Percentiles rank a stretch among this genome's conserved stretches.
phyloP scores from a whole-genome alignment of 768 basidiomycete species.

The Boletus pseudopeckii region DNA sequence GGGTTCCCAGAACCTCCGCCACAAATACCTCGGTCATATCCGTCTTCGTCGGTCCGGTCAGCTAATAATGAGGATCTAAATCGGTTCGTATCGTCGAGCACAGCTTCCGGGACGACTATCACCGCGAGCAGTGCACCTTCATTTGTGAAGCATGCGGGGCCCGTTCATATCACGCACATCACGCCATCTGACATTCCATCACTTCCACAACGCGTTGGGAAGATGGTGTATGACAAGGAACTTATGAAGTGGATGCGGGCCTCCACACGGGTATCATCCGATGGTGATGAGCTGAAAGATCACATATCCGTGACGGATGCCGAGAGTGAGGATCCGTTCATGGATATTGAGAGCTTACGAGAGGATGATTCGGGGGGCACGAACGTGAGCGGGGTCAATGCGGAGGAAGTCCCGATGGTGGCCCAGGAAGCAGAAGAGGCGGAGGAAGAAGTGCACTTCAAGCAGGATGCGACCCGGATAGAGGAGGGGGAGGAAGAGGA shows the following conservation, averaged over 20 bases:
- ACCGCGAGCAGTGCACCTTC: constrained; percentile 73
- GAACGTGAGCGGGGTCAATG: background rate
- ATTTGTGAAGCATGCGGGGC: constrained; percentile 80
- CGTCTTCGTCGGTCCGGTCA: constrained; percentile 49
- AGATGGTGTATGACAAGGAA: constrained; percentile 83
- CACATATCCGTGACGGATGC: constrained; percentile 35
- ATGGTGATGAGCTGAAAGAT: constrained; percentile 29
- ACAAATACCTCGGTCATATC: constrained; percentile 36
- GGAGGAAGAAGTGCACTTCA: constrained; percentile 15
- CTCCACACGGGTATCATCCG: constrained; percentile 35
- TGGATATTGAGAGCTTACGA: constrained; percentile 82
- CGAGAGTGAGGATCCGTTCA: constrained; percentile 85
- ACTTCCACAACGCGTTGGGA: constrained; percentile 76
- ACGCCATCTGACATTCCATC: constrained; percentile 73
- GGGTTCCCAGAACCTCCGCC: constrained; percentile 33
- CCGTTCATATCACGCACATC: constrained; percentile 76
- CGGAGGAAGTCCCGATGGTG: constrained; percentile 4
- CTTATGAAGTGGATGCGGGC: constrained; percentile 85
- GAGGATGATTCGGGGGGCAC: constrained; percentile 50
- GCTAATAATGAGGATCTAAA: constrained; percentile 70
- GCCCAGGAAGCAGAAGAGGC: constrained; percentile 9
- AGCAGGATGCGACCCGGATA: constrained; percentile 35
- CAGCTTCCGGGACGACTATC: constrained; percentile 69
- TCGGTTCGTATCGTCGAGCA: constrained; percentile 88
- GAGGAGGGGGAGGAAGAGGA: constrained; percentile 46